A percentile compares a stretch with the other conserved stretches of the same genome.
Conservation (phyloP, 73 alveolate genomes). For the Tetrahymena thermophila region DNA sequence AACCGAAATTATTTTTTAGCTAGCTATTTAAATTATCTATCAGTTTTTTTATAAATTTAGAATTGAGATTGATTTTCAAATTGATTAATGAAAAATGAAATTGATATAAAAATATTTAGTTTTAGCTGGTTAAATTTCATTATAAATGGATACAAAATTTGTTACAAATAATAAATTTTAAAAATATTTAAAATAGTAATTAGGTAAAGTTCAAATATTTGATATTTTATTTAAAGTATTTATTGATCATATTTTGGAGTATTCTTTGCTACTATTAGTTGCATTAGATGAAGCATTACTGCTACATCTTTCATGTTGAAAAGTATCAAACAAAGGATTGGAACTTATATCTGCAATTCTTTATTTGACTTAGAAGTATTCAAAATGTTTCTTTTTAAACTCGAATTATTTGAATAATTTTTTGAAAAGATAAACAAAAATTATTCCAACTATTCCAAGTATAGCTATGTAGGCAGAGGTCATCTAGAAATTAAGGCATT, state of each 20-base stretch:
- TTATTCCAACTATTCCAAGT: neutral
- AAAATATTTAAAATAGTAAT: no score
- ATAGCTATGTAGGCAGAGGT: neutral
- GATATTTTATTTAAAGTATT: no score
- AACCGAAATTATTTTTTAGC: no score
- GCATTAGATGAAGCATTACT: neutral
- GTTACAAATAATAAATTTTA: neutral
- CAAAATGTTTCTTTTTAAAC: neutral
- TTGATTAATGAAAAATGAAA: no score
- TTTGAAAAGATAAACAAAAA: neutral
- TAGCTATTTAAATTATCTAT: no score
- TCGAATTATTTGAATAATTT: neutral
- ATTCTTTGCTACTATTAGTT: neutral
- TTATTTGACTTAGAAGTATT: neutral
- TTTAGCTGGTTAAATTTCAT: no score
- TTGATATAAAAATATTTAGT: no score
- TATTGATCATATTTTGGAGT: neutral
- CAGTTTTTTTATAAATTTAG: no score
- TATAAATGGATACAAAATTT: neutral
- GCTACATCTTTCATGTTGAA: neutral
- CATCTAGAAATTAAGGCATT: neutral
- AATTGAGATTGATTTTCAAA: no score
- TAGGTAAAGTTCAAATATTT: neutral
- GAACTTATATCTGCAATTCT: neutral
- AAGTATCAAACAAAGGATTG: neutral